Base-by-base conservation (phyloP, 257 asterid genomes). In the Petrea volubilis region DNA sequence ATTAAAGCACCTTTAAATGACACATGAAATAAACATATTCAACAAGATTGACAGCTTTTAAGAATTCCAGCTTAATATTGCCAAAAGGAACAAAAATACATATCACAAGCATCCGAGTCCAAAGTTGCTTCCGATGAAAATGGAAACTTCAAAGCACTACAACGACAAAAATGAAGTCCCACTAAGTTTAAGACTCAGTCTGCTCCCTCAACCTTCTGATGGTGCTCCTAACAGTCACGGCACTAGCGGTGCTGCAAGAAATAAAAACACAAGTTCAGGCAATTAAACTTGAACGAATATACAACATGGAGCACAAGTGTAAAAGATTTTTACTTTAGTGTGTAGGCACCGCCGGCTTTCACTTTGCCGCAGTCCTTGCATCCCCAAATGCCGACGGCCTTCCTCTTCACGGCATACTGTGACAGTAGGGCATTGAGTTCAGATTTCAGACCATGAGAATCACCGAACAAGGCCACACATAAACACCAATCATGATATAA, bases 361-460 rank as follows among this genome's bases (percentile, higher is more conserved):
- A 81, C 91, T 75, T 85, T 87, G 77, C 91, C 88, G 3, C 94
- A 87, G 73, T 85, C 91, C 81, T 85, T 87, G 80, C 91, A 83
- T 20, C 94, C 94, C 86, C 88, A 87, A 21, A 87, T 87, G 46
- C 89, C 91, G 0, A 87, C 89, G 0, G 86, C 89, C 80, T 87
- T 74, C 77, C 89, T 85, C 85, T 85, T 87, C 82, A 87, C 89
- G 0, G 88, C 91, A 6, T 87, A 83, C 94, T 87, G 76, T 36
- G 17, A 36, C 7, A 36, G 6, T 52, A 55, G n/a, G n/a, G 2
- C 15, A 56, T 46, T 25, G 9, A 17, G 60, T 15, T 60, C 15
- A 59, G 72, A 46, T 64, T 17, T 60, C 14, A 59, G 68, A 53
- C 38, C 4, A 38, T 0, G 56, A 49, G 9, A 4, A 55, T 8